Evolutionary conservation across 805 yeast genomes (phyloP).

Genomic region (Debaryomyces maramus): DNA sequence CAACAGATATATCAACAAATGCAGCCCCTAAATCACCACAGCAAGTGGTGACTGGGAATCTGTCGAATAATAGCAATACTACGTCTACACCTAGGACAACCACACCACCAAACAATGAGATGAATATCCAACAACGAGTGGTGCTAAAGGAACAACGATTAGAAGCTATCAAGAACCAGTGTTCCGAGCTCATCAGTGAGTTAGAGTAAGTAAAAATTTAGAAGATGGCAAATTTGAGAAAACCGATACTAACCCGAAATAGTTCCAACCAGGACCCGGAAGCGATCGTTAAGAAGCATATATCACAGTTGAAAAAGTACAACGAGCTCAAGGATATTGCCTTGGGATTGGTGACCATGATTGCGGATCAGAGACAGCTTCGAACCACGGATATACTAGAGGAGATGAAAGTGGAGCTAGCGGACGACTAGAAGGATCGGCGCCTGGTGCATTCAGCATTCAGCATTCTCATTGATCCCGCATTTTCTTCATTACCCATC

Average conservation of each 20-base stretch:
- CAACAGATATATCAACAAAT: constrained; percentile 6
- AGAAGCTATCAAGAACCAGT: constrained; percentile 34
- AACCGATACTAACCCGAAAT: constrained; percentile 7
- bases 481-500: too few species aligned
- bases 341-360: constrained; percentile 52
- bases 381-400: constrained; percentile 48
- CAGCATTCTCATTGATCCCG: too few species aligned
- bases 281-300: constrained; percentile 50
- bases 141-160: constrained; percentile 19
- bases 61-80: neutral
- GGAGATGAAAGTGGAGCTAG: constrained; percentile 44
- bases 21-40: neutral
- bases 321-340: constrained; percentile 67
- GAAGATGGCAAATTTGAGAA: neutral
- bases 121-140: constrained; percentile 9
- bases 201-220: constrained; percentile 19
- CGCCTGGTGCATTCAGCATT: too few species aligned
- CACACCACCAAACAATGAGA: neutral
- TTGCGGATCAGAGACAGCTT: constrained; percentile 57
- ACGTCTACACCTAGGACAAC: neutral
- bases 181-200: constrained; percentile 31
- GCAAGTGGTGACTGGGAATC: neutral
- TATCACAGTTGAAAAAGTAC: constrained; percentile 52
- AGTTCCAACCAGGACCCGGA: constrained; percentile 40
- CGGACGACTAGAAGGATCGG: constrained; percentile 12